Percentiles rank a stretch among this genome's conserved stretches.
These are phyloP conservation scores for Paramecium tetraurelia DNA, from an alignment of 73 alveolate genomes.

Conservation along the genomic window DNA sequence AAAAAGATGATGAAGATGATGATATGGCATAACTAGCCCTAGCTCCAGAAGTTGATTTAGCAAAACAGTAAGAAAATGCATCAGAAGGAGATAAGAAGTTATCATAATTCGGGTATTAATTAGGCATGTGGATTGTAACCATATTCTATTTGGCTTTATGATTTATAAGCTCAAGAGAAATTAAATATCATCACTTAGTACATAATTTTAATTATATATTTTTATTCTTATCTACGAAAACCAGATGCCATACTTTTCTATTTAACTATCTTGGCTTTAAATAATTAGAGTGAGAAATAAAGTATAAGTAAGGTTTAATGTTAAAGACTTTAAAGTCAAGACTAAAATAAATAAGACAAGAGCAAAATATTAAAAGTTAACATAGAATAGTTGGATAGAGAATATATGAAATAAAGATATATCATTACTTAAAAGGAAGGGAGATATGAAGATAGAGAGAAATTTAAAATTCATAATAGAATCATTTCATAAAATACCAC, in stretches of 20 bases:
- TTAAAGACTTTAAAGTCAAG: no score
- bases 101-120: neutral
- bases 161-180: neutral
- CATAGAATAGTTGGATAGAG: no score
- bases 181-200: neutral
- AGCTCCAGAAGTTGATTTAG: neutral
- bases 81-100: neutral
- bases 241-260: neutral
- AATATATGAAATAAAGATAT: no score
- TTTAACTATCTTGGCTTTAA: neutral
- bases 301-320: neutral
- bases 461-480: conserved; percentile 76
- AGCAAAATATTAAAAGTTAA: conserved; percentile 81
- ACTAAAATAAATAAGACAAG: conserved; percentile 68
- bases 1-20: neutral
- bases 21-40: neutral
- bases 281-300: conserved; percentile 53
- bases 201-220: neutral
- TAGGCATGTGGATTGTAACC: neutral
- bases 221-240: neutral
- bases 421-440: conserved; percentile 94
- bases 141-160: neutral
- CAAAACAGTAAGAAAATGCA: neutral
- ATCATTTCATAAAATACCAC: conserved; percentile 91
- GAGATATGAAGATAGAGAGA: conserved; percentile 95